phyloP scores from a whole-genome alignment of 2,329 filamentous ascomycete genomes.

The Cryoendolithus antarcticus region DNA sequence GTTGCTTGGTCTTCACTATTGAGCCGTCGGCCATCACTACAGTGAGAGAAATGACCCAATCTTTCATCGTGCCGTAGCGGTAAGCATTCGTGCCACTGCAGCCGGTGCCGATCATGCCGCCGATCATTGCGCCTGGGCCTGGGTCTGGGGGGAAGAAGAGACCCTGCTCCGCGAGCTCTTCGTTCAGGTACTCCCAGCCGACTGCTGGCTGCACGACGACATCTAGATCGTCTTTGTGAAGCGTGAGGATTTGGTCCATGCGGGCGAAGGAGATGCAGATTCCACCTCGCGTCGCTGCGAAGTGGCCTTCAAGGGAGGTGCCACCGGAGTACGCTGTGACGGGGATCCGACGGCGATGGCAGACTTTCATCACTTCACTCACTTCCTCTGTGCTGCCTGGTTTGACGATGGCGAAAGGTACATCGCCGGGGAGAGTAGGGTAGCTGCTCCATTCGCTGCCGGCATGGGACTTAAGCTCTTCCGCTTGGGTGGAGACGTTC shows the following conservation, averaged over 20 bases:
- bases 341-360: constrained; percentile 67
- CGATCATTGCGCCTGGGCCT: constrained; percentile 83
- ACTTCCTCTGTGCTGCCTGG: constrained; percentile 72
- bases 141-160: constrained; percentile 90
- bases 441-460: constrained; percentile 54
- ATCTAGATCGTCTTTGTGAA: constrained; percentile 59
- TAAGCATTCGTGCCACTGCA: constrained; percentile 80
- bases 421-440: constrained; percentile 27
- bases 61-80: constrained; percentile 86
- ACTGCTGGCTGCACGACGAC: constrained; percentile 53
- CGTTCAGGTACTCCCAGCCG: constrained; percentile 78
- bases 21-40: constrained; percentile 86
- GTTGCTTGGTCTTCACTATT: constrained; percentile 75
- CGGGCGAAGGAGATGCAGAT: constrained; percentile 75
- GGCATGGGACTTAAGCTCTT: constrained; percentile 44
- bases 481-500: constrained; percentile 46
- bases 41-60: constrained; percentile 80
- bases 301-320: constrained; percentile 82
- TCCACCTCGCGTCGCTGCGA: constrained; percentile 67
- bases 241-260: constrained; percentile 67
- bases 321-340: constrained; percentile 81
- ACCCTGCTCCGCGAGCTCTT: constrained; percentile 55
- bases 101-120: constrained; percentile 71
- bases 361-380: constrained; percentile 77
- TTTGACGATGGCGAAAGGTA: constrained; percentile 55